Conservation (phyloP, 129 eudicot genomes). For the Calendula officinalis region DNA sequence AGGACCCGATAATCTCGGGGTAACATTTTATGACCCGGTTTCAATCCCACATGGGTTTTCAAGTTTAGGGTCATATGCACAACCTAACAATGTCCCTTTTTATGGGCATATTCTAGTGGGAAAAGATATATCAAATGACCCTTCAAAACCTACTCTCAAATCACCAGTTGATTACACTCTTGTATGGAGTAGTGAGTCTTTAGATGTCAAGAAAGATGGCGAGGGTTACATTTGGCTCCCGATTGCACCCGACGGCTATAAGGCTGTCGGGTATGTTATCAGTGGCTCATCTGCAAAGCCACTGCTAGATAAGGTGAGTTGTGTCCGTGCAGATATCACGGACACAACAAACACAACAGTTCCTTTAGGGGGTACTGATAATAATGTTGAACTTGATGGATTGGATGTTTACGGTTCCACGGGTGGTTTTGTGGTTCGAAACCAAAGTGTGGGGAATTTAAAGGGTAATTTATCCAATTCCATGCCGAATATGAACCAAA, state of each 20-base stretch:
- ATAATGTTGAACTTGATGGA: conserved; percentile 30
- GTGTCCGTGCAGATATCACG: conserved; percentile 41
- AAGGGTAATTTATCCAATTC: conserved; percentile 24
- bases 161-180: conserved; percentile 44
- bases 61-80: conserved; percentile 39
- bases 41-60: conserved; percentile 37
- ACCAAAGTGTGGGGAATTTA: conserved; percentile 25
- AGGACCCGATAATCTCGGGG: conserved; percentile 45
- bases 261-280: conserved; percentile 38
- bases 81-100: conserved; percentile 39
- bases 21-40: conserved; percentile 38
- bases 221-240: conserved; percentile 50
- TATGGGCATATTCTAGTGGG: conserved; percentile 39
- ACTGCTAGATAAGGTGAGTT: conserved; percentile 32
- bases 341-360: conserved; percentile 20
- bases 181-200: conserved; percentile 46
- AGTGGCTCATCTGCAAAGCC: conserved; percentile 39
- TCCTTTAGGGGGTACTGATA: conserved; percentile 19
- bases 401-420: conserved; percentile 40
- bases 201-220: conserved; percentile 27
- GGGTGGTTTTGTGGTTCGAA: conserved; percentile 58
- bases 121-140: conserved; percentile 33
- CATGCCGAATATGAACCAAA: conserved; percentile 47
- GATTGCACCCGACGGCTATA: conserved; percentile 37
- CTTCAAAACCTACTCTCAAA: conserved; percentile 18